A percentile compares a stretch with the other conserved stretches of the same genome.
These are phyloP conservation scores for Kappamyces sp. DNA, from an alignment of 192 early-diverging fungal genomes.

Conservation along the genomic window DNA sequence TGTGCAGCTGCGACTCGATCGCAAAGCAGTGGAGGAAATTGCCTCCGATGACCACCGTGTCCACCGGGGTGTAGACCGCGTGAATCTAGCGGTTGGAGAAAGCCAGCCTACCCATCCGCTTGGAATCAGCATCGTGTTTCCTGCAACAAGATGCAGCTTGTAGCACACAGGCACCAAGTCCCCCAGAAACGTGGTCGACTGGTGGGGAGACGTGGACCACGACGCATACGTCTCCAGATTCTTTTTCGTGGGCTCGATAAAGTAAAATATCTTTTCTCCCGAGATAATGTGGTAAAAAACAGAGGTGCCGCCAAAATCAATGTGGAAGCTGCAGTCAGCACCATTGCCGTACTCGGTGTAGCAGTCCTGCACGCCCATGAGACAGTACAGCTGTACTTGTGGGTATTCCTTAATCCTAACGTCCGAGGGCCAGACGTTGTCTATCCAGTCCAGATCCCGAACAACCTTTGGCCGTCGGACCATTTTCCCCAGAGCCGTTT, in stretches of 20 bases:
- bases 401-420: slow-evolving; percentile 66
- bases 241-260: slow-evolving; percentile 72
- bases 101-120: slow-evolving; percentile 63
- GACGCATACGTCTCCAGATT: slow-evolving; percentile 81
- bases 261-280: slow-evolving; percentile 84
- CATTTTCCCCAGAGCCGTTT: slow-evolving; percentile 56
- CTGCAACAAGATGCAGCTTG: slow-evolving; percentile 65
- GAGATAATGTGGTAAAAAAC: slow-evolving; percentile 88
- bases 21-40: slow-evolving; percentile 85
- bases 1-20: slow-evolving; percentile 62
- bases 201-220: slow-evolving; percentile 85
- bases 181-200: slow-evolving; percentile 70
- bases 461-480: slow-evolving; percentile 75
- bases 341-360: slow-evolving; percentile 66
- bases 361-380: slow-evolving; percentile 87
- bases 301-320: slow-evolving; percentile 78
- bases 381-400: slow-evolving; percentile 81
- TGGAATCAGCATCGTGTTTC: slow-evolving; percentile 90
- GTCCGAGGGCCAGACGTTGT: slow-evolving; percentile 74
- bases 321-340: slow-evolving; percentile 45
- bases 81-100: slow-evolving; percentile 61
- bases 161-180: slow-evolving; percentile 74
- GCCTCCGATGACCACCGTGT: slow-evolving; percentile 87
- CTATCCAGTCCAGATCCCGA: slow-evolving; percentile 82
- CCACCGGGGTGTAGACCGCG: slow-evolving; percentile 80